phyloP scores from a whole-genome alignment of 495 filamentous ascomycete genomes.

The Letharia lupina region DNA sequence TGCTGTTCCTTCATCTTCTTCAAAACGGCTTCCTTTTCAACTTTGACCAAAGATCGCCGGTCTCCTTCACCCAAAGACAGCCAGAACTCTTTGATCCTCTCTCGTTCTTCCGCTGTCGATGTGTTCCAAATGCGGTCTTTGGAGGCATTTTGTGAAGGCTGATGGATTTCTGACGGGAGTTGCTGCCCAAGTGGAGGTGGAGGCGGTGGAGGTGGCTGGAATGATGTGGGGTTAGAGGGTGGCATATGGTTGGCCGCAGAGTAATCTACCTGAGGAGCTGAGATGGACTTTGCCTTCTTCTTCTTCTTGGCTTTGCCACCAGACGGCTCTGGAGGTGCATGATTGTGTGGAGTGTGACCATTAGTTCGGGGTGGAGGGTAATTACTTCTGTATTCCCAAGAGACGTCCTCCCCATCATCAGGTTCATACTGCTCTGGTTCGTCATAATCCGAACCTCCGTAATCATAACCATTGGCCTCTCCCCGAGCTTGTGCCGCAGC shows the following conservation, averaged over 20 bases:
- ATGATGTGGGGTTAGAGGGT: slow-evolving; percentile 30
- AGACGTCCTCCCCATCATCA: slow-evolving; percentile 34
- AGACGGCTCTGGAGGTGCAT: slow-evolving; percentile 16
- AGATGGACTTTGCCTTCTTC: slow-evolving; percentile 39
- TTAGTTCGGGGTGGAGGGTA: slow-evolving; percentile 21
- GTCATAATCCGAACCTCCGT: slow-evolving; percentile 29
- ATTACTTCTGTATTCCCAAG: slow-evolving; percentile 24
- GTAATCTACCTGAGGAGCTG: slow-evolving; percentile 30
- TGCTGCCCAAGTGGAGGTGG: slow-evolving; percentile 33
- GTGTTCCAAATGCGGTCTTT: slow-evolving; percentile 97
- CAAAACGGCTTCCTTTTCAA: slow-evolving; percentile 96
- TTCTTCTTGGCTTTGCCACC: slow-evolving; percentile 41
- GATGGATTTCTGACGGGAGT: slow-evolving; percentile 27
- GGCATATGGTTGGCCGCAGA: slow-evolving; percentile 8
- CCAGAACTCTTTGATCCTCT: slow-evolving; percentile 98
- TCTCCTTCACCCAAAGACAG: slow-evolving; percentile 92
- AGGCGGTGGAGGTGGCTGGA: slow-evolving; percentile 32
- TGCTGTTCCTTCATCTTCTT: slow-evolving; percentile 99
- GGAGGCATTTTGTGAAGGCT: slow-evolving; percentile 29
- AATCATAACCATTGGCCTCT: slow-evolving; percentile 26
- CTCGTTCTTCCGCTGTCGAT: slow-evolving; percentile 81
- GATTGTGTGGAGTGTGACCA: slow-evolving; percentile 25
- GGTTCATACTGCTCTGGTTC: slow-evolving; percentile 30
- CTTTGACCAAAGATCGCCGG: slow-evolving; percentile 85
- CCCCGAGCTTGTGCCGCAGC: slow-evolving; percentile 13